Percentiles rank a stretch among this genome's conserved stretches.
Evolutionary conservation across 2,329 filamentous ascomycete genomes (phyloP).

Genomic region (Colletotrichum paranaense): DNA sequence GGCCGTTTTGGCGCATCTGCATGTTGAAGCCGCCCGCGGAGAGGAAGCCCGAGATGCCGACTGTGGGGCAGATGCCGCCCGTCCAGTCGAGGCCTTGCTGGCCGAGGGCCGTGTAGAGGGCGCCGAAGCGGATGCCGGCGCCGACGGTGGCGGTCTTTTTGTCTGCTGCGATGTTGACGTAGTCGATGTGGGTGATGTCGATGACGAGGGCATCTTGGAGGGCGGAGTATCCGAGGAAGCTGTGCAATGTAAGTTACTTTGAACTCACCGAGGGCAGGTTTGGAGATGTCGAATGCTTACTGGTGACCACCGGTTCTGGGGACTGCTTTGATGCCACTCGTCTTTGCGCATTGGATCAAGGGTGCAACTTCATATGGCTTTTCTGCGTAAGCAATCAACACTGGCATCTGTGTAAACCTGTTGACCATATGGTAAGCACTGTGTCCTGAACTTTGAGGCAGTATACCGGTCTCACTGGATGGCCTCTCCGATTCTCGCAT

Average conservation of each 20-base stretch:
- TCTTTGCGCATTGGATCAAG: slow-evolving; percentile 30
- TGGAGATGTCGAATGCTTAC: neutral
- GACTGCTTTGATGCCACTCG: slow-evolving; percentile 30
- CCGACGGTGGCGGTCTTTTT: slow-evolving; percentile 30
- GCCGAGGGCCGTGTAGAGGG: slow-evolving; percentile 34
- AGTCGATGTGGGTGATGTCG: slow-evolving; percentile 36
- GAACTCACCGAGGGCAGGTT: neutral
- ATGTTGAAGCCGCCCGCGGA: slow-evolving; percentile 45
- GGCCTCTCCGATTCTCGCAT: neutral
- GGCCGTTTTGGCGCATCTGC: slow-evolving; percentile 42
- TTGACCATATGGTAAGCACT: neutral
- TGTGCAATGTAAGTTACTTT: neutral
- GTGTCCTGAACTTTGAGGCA: no score
- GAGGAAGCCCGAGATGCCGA: slow-evolving; percentile 44
- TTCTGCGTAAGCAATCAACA: slow-evolving; percentile 14
- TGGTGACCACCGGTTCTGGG: slow-evolving; percentile 35
- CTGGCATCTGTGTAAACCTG: neutral
- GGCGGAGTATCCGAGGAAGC: slow-evolving; percentile 25
- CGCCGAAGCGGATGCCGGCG: slow-evolving; percentile 36
- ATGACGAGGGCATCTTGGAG: slow-evolving; percentile 34
- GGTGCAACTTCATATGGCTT: slow-evolving; percentile 25
- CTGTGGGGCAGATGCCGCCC: slow-evolving; percentile 38
- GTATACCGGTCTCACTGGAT: neutral
- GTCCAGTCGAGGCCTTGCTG: slow-evolving; percentile 27
- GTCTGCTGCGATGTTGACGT: slow-evolving; percentile 29